These are phyloP conservation scores for Neofusicoccum parvum DNA, from an alignment of 2,329 filamentous ascomycete genomes.

Conservation along the genomic window DNA sequence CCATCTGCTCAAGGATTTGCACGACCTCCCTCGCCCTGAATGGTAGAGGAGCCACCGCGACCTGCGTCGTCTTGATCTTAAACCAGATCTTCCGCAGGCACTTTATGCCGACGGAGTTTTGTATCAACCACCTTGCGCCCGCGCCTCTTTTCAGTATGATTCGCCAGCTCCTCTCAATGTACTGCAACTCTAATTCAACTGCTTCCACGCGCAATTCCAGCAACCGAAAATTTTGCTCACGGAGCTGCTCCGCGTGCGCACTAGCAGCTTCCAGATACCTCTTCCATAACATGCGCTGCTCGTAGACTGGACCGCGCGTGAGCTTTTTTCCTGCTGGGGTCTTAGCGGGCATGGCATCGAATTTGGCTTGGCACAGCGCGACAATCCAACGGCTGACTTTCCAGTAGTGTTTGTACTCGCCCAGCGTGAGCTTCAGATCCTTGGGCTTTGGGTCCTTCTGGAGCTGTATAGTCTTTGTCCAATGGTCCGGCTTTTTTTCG, in stretches of 20 bases:
- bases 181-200: too few species aligned
- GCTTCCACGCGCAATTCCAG: neutral
- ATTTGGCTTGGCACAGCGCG: neutral
- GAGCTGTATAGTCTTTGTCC: too few species aligned
- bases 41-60: neutral
- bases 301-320: neutral
- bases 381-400: neutral
- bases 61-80: neutral
- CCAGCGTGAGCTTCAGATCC: neutral
- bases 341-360: neutral
- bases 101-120: too few species aligned
- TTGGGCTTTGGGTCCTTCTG: neutral
- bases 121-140: too few species aligned
- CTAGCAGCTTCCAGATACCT: neutral
- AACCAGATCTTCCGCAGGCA: neutral
- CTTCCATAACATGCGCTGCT: neutral
- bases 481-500: too few species aligned
- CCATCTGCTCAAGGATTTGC: neutral
- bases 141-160: too few species aligned
- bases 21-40: neutral
- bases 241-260: neutral
- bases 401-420: neutral
- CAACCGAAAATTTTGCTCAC: neutral
- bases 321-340: neutral
- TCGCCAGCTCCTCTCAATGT: too few species aligned